These are phyloP conservation scores for Rhodomyrtus tomentosa DNA, from an alignment of 345 rosid genomes.

Conservation along the genomic window DNA sequence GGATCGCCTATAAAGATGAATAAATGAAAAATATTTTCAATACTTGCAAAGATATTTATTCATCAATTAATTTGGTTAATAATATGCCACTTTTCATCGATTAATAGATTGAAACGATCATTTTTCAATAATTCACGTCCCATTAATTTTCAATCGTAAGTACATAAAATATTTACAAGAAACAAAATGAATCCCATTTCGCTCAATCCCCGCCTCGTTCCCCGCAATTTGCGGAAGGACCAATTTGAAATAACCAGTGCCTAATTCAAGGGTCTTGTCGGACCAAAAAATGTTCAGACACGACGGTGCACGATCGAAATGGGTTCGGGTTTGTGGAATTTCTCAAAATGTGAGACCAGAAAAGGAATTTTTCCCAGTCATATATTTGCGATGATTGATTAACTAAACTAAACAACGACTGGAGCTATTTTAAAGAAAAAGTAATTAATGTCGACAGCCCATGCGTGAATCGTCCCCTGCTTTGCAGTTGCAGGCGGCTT, in stretches of 20 bases:
- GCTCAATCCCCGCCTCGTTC: neutral
- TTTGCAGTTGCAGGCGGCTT: too few species aligned
- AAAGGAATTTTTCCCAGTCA: neutral
- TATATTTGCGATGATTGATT: neutral
- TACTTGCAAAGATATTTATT: too few species aligned
- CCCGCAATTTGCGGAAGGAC: too few species aligned
- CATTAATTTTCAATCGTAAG: neutral
- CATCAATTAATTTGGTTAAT: too few species aligned
- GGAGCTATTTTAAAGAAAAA: neutral
- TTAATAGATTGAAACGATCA: too few species aligned
- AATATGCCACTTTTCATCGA: too few species aligned
- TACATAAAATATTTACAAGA: neutral
- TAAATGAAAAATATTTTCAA: too few species aligned
- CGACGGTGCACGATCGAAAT: neutral
- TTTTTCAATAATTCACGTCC: neutral
- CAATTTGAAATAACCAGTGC: too few species aligned
- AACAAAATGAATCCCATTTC: neutral
- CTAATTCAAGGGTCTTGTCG: neutral
- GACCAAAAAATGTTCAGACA: neutral
- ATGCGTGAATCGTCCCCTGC: neutral
- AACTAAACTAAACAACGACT: too few species aligned
- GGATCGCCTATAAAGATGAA: too few species aligned
- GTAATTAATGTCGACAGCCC: neutral
- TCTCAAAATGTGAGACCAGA: neutral
- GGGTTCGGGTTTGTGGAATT: neutral